Evolutionary conservation across 257 asterid genomes (phyloP), one percentile per base, ranked within the genome.

Genomic region (Jacaranda copaia): DNA sequence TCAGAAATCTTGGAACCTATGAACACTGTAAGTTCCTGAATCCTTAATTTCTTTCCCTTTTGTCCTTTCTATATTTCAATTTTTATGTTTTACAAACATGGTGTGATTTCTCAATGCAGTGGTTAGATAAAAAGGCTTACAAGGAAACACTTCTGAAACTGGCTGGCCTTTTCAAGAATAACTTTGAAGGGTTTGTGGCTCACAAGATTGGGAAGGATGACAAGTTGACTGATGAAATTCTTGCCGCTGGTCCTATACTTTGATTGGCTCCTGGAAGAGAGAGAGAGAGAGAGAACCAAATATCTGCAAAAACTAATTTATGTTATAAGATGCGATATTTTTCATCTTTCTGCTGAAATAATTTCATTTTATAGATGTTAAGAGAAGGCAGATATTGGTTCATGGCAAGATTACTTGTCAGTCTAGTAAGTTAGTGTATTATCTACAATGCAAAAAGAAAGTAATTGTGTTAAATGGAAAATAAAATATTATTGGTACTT

Each of bases 161-260:
- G 75, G 96, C 84, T 10, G 96, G 93, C 51, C 81, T 91, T 48
- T 91, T 91, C 83, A 91, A 87, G 93, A 89, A 81, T 74, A 89
- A 91, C 57, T 89, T 91, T 74, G 92, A 86, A 85, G 93, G 78
- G 42, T 91, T 91, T 82, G 61, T 84, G 53, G 25, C 73, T 81
- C 88, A 88, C 81, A 89, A 86, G 83, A 89, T 91, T 49, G 97
- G 96, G 40, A 61, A 83, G 16, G 97, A 91, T 78, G 80, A 63
- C 75, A 87, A 80, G 39, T 83, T 91, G 82, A 87, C 90, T 15
- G 89, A 88, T 68, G 86, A 89, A 75, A 91, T 91, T 74, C 78
- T 89, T 52, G 91, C 93, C 10, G 96, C 93, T 74, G 97, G 97
- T 61, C 97, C 97, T 5, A 82, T 64, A 36, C 76, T 86, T 73